Base-by-base conservation (phyloP, 495 filamentous ascomycete species). In the Neurospora tetraspora region DNA sequence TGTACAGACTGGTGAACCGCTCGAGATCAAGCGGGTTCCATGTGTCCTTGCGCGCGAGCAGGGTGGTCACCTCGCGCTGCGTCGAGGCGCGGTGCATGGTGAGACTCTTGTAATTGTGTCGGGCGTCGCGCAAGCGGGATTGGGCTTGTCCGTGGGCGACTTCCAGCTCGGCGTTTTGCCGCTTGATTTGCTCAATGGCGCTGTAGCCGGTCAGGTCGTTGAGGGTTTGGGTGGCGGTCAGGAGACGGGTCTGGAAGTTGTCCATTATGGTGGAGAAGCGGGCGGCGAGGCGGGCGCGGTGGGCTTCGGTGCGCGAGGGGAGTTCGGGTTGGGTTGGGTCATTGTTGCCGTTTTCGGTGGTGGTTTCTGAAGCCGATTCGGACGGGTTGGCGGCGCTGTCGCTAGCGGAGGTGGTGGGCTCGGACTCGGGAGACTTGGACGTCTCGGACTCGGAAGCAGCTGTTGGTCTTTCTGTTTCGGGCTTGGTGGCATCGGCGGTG, bases 191-290 rank as follows among this genome's bases (percentile, higher is more conserved):
- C 79, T 97, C 96, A 81, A 99, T 99, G 42, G 91, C 91, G 1
- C 92, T 91, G 86, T 99, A 99, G 14, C 96, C 96, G 2, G 96
- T 99, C 68, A 97, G 85, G 77, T 93, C 92, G 81, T 98, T 98
- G 81, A 99, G 86, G 71, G 90, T 91, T 78, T 97, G 94, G 5
- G 92, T 91, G 12, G 94, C 94, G 71, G 90, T 87, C 74, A 96
- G 92, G 40, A 94, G 84, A 73, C 94, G 93, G 34, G 92, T 89
- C 78, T 97, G 93, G 34, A 97, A 78, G 73, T 92, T 88, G 82
- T 99, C 96, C 93, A 98, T 97, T 76, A 97, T 80, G 69, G 85
- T 78, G 68, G 86, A 89, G 78, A 97, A 90, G 73, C 90, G 88
- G 74, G 91, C 92, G 6, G 91, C 91, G 59, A 93, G 77, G 71